Evolutionary conservation across 2,329 filamentous ascomycete species (phyloP), one percentile per base, ranked within the genome.

Genomic region (Whalleya microplaca): DNA sequence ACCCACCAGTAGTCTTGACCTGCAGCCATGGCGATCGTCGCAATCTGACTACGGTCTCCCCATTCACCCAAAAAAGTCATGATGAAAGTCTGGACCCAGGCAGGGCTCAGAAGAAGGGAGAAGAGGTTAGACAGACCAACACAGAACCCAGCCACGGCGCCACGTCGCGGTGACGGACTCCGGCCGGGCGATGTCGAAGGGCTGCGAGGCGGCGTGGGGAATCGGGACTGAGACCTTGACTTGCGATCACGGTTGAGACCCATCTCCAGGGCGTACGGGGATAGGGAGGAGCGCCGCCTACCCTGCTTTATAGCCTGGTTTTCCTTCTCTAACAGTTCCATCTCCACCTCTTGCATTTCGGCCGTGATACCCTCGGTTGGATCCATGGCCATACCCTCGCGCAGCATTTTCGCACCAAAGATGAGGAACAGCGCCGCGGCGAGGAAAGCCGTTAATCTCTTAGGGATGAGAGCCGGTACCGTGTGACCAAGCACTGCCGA

Each of bases 1-100:
- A 99, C 95, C 90, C 92, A 97, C 94, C 94, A 98, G 75, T 98
- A 99, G 72, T 99, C 95, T 74, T 96, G 91, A 19, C 95, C 95
- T 32, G 95, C 94, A 48, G 95, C 95, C 95, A 99, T 99, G 51
- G 95, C 95, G 71, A 99, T 96, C 0, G 95, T 99, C 20, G 95
- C 95, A 69, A 99, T 98, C 77, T 99, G 95, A 72, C 91, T 96
- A 65, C 95, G 87, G 70, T 99, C 95, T 55, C 95, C 95, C 95
- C 95, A 99, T 74, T 99, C 95, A 41, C 95, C 95, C 27, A 99
- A 78, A 77, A 99, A 99, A 2, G 95, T 99, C 95, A 99, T 99
- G 66, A 96, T 85, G 71, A 99, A 99, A 0, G 95, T 99, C 76
- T 98, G 94, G 14, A 99, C 95, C 95, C 95, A 99, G 0, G 93